phyloP scores from a whole-genome alignment of 352 stramenopile species.

The Globisporangium parvum region DNA sequence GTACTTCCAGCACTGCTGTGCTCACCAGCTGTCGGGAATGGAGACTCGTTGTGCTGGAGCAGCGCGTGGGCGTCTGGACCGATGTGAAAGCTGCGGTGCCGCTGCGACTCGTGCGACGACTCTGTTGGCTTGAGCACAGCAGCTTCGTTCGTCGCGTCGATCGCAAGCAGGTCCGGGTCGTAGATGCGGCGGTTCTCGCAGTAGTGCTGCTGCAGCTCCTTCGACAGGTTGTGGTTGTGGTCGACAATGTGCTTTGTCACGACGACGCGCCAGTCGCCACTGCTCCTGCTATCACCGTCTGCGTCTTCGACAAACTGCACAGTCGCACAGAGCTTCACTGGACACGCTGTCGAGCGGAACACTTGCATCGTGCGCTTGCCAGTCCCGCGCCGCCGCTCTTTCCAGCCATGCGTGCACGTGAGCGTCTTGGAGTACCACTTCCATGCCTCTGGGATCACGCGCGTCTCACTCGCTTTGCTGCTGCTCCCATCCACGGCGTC shows the following conservation, averaged over 20 bases:
- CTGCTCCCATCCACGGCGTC: neutral
- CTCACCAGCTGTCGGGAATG: neutral
- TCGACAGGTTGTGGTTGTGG: slow-evolving; percentile 80
- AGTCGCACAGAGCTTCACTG: slow-evolving; percentile 76
- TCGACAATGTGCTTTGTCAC: slow-evolving; percentile 72
- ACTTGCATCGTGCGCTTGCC: slow-evolving; percentile 61
- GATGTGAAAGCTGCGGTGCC: slow-evolving; percentile 2
- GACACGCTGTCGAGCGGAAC: slow-evolving; percentile 59
- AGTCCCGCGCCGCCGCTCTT: slow-evolving; percentile 56
- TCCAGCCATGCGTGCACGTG: slow-evolving; percentile 80
- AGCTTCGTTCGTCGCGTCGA: slow-evolving; percentile 35
- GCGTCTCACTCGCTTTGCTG: slow-evolving; percentile 13
- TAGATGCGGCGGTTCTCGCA: slow-evolving; percentile 77
- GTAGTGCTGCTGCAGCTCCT: slow-evolving; percentile 68
- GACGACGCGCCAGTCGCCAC: slow-evolving; percentile 50
- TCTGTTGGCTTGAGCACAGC: slow-evolving; percentile 17
- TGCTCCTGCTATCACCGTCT: neutral
- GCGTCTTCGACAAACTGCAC: slow-evolving; percentile 40
- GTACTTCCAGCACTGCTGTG: neutral
- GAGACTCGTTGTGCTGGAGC: neutral
- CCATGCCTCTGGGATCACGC: slow-evolving; percentile 57
- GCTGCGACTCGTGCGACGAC: neutral
- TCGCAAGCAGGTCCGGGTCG: slow-evolving; percentile 57
- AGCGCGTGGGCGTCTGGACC: neutral
- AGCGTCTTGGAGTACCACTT: slow-evolving; percentile 81